Evolutionary conservation across 163 green algal species (phyloP).

Genomic region (Scenedesmus sp.): DNA sequence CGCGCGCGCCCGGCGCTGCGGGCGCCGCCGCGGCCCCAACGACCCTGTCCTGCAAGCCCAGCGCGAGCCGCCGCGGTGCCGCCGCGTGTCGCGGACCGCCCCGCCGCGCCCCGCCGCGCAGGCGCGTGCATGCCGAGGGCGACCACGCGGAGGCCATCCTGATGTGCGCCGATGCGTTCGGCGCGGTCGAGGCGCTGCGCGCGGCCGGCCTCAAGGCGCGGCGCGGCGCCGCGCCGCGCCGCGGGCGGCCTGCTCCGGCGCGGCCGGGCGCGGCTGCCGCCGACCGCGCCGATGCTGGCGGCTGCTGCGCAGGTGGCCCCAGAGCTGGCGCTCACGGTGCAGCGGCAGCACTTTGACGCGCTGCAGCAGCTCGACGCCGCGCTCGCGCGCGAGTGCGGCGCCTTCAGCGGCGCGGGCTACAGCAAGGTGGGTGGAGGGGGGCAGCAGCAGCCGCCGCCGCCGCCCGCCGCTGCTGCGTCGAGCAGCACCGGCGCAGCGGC

Average conservation of each 20-base stretch:
- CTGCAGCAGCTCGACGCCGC: slow-evolving; percentile 64
- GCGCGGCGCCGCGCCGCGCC: too few relatives aligned
- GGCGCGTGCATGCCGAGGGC: slow-evolving; percentile 60
- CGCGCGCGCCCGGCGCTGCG: too few relatives aligned
- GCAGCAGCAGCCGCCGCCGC: too few relatives aligned
- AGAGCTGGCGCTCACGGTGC: slow-evolving; percentile 65
- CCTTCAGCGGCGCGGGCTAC: slow-evolving; percentile 74
- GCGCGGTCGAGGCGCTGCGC: slow-evolving; percentile 72
- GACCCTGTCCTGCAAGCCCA: background rate
- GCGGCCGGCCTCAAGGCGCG: slow-evolving; percentile 11
- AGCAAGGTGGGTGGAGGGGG: slow-evolving; percentile 65
- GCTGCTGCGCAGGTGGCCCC: slow-evolving; percentile 47
- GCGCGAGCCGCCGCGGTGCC: background rate
- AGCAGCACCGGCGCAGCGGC: background rate
- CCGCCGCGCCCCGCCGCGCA: background rate
- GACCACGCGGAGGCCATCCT: slow-evolving; percentile 80
- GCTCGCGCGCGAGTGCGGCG: slow-evolving; percentile 64
- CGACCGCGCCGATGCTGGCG: too few relatives aligned
- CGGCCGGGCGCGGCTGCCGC: too few relatives aligned
- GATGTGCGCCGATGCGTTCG: slow-evolving; percentile 77
- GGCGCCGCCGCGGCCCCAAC: too few relatives aligned
- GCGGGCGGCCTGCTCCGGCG: too few relatives aligned
- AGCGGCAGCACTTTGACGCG: slow-evolving; percentile 73
- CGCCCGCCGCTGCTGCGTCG: too few relatives aligned
- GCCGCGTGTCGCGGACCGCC: background rate